Percentiles rank a stretch among this genome's conserved stretches.
These are phyloP conservation scores for Fusarium begoniae DNA, from an alignment of 2,329 filamentous ascomycete genomes.

Conservation along the genomic window DNA sequence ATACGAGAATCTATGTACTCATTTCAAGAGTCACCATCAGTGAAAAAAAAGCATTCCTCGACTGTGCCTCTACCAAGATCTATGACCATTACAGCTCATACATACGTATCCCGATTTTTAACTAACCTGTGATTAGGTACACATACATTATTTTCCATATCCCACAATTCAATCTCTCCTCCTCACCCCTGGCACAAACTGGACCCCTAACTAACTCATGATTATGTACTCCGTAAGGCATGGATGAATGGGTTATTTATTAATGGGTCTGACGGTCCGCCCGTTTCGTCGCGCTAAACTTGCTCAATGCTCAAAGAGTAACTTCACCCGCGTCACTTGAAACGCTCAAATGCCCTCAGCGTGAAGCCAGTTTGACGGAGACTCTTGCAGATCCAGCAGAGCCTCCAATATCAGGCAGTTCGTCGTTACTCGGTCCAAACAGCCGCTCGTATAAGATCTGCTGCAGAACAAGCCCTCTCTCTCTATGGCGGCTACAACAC, in stretches of 20 bases:
- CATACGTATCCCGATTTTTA: neutral
- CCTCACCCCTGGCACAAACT: constrained; percentile 17
- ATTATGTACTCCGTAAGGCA: neutral
- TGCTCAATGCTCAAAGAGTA: constrained; percentile 26
- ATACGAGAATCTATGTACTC: neutral
- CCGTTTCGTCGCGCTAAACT: constrained; percentile 32
- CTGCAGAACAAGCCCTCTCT: neutral
- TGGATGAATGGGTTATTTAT: constrained; percentile 5
- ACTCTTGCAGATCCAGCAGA: neutral
- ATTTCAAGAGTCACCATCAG: neutral
- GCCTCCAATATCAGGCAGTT: neutral
- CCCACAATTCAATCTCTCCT: neutral
- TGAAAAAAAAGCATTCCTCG: neutral
- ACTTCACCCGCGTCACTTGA: constrained; percentile 29
- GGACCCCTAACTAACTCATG: constrained; percentile 35
- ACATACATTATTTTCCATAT: neutral
- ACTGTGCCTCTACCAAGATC: neutral
- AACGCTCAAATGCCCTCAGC: constrained; percentile 18
- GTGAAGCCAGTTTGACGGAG: neutral
- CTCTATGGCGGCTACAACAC: constrained; percentile 10
- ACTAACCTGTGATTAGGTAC: neutral
- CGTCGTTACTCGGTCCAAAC: neutral
- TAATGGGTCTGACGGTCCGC: constrained; percentile 23
- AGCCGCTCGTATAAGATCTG: neutral
- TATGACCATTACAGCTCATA: neutral